Evolutionary conservation across 176 grass and related monocot genomes (phyloP).

Genomic region (Rhynchospora tenuis): DNA sequence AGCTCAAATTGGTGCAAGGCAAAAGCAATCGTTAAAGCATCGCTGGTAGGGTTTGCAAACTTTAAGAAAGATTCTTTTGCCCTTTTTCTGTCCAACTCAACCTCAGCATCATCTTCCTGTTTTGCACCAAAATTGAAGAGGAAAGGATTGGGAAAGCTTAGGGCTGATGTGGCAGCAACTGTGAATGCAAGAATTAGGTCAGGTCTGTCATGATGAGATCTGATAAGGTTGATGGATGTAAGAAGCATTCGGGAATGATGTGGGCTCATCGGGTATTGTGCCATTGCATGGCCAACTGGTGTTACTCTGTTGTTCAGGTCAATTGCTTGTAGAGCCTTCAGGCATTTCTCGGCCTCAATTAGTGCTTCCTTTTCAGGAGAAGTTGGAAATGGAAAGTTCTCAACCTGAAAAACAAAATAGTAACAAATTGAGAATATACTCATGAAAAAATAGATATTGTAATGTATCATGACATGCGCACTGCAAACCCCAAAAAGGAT

Average conservation of each 20-base stretch:
- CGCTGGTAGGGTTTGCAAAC: slow-evolving; percentile 74
- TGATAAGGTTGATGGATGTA: slow-evolving; percentile 72
- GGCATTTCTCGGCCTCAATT: slow-evolving; percentile 74
- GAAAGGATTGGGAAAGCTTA: slow-evolving; percentile 91
- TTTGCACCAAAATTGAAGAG: slow-evolving; percentile 43
- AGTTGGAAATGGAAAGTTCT: slow-evolving; percentile 91
- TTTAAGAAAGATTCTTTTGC: slow-evolving; percentile 57
- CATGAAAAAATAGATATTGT: not conserved
- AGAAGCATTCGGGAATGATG: slow-evolving; percentile 87
- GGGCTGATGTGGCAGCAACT: slow-evolving; percentile 62
- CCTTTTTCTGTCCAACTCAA: slow-evolving; percentile 39
- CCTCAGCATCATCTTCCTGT: slow-evolving; percentile 29
- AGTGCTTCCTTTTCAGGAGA: slow-evolving; percentile 67
- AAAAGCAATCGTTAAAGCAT: slow-evolving; percentile 77
- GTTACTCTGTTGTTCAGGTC: slow-evolving; percentile 48
- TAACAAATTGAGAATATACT: slow-evolving; percentile 1
- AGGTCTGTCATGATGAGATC: slow-evolving; percentile 39
- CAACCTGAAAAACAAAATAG: slow-evolving; percentile 45
- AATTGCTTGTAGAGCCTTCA: slow-evolving; percentile 79
- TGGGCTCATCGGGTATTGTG: slow-evolving; percentile 83
- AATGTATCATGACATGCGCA: not conserved
- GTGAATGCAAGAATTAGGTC: slow-evolving; percentile 69
- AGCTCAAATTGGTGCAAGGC: slow-evolving; percentile 78
- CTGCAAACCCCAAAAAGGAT: not conserved
- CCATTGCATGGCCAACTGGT: slow-evolving; percentile 82